Base-by-base conservation (phyloP, 805 yeast genomes). In the Candida bentonensis region DNA sequence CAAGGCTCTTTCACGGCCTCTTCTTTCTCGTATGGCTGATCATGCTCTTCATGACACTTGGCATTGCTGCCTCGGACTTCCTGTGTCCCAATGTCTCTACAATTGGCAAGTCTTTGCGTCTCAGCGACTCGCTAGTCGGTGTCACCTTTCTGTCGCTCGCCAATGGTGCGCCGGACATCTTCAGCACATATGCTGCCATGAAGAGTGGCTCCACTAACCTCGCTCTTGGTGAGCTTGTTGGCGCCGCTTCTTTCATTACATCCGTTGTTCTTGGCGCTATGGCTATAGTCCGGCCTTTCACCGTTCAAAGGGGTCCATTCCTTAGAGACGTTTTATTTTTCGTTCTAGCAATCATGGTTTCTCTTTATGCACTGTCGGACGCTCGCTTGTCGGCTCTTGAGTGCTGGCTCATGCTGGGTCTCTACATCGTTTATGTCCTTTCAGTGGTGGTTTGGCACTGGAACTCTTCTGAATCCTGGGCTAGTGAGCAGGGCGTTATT, bases 211-310 rank as follows among this genome's bases (percentile, higher is more conserved):
- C 84, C 1, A 76, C 81, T 0, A 73, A 85, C 0, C 65, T 89
- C 56, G 96, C 97, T 0, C 63, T 89, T 4, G 92, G 96, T 1
- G 96, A 88, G 58, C 66, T 89, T n/a, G 62, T 87, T 25, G 97
- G 98, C 0, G 92, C 96, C 1, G 83, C 94, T 0, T 74, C 82
- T 40, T 87, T 92, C 55, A 76, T 88, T 15, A 70, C 82, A 2
- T 76, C 89, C 1, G 80, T 85, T 11, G 83, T 89, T 0, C 68
- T 84, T 21, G 97, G 97, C 0, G 59, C 76, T 0, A 82, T 89
- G 74, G 80, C 84, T 0, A 58, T 87, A 0, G 59, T 78, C 1
- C 68, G 72, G 28, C 88, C 95, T 0, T 78, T 79, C 48, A 61
- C 71, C 44, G 82, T 85, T 20, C 54, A 57, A 22, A 47, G 50